phyloP scores from a whole-genome alignment of 257 asterid genomes.

The Anisodus tanguticus region DNA sequence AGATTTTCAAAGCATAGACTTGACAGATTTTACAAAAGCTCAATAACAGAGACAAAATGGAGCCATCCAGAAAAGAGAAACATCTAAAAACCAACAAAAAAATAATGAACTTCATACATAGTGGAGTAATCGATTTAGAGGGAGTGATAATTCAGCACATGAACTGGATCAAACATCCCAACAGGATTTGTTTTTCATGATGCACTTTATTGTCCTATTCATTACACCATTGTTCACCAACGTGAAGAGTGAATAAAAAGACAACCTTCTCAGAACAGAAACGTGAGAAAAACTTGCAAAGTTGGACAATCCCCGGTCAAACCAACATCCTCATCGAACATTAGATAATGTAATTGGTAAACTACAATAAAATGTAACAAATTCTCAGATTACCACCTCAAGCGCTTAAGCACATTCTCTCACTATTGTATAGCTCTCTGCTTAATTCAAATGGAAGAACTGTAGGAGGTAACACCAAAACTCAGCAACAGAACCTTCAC shows the following conservation, averaged over 20 bases:
- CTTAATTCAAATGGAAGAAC: background rate
- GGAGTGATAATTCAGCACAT: conserved; percentile 11
- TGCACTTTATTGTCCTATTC: background rate
- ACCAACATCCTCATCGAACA: background rate
- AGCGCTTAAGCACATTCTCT: conserved; percentile 10
- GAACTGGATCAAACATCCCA: conserved; percentile 18
- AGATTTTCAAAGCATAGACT: conserved; percentile 8
- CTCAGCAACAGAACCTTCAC: conserved; percentile 8
- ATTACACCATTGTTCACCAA: background rate
- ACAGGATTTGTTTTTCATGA: background rate
- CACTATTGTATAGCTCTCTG: background rate
- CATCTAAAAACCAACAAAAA: conserved; percentile 14
- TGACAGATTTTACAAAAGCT: background rate
- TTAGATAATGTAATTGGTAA: background rate
- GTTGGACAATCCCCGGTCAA: background rate
- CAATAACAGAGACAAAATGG: background rate
- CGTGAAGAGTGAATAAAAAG: background rate
- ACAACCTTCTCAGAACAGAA: background rate
- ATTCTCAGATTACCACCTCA: background rate
- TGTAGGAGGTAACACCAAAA: background rate
- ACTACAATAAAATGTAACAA: background rate
- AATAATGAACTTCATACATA: background rate
- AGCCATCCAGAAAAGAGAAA: background rate
- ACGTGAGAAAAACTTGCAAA: background rate
- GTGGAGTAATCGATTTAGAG: background rate